Conservation (phyloP, 1,139 yeast species). For the Hanseniaspora gamundiae region DNA sequence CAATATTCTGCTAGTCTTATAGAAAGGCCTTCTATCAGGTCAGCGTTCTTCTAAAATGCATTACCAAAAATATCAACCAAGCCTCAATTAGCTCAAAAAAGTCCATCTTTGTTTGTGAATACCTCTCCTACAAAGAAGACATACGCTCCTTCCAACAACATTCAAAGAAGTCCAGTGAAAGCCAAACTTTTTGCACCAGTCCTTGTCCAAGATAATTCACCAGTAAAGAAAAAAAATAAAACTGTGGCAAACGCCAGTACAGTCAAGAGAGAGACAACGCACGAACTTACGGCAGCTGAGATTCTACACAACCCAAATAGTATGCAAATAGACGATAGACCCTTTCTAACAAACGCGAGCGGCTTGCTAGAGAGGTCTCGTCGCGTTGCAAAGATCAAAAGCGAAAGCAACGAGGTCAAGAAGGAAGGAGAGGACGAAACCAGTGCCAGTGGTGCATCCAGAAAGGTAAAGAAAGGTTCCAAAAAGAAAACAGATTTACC, state of each 20-base stretch:
- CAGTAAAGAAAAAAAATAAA: slow-evolving; percentile 1
- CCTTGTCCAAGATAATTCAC: not conserved
- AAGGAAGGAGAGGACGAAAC: not conserved
- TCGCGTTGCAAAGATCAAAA: slow-evolving; percentile 9
- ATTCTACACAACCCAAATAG: slow-evolving; percentile 21
- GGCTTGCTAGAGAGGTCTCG: slow-evolving; percentile 14
- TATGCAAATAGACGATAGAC: slow-evolving; percentile 18
- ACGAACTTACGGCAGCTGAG: slow-evolving; percentile 22
- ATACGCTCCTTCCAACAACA: slow-evolving; percentile 9
- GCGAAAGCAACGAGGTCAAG: slow-evolving; percentile 2
- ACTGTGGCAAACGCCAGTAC: not conserved
- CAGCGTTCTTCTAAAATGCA: not conserved
- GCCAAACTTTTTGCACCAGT: slow-evolving; percentile 9
- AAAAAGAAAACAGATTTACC: not conserved
- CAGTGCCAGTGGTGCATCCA: not conserved
- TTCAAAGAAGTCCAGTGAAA: slow-evolving; percentile 8
- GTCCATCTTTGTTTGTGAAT: not conserved
- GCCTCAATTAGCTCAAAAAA: too few relatives aligned
- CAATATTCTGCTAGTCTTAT: not conserved
- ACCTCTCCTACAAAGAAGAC: slow-evolving; percentile 5
- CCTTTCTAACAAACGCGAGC: slow-evolving; percentile 22
- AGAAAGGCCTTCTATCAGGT: not conserved
- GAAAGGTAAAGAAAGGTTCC: not conserved
- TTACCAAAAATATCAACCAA: not conserved
- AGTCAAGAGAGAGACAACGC: not conserved